These are phyloP conservation scores for Coemansia sp. DNA, from an alignment of 192 early-diverging fungal genomes.

Conservation along the genomic window DNA sequence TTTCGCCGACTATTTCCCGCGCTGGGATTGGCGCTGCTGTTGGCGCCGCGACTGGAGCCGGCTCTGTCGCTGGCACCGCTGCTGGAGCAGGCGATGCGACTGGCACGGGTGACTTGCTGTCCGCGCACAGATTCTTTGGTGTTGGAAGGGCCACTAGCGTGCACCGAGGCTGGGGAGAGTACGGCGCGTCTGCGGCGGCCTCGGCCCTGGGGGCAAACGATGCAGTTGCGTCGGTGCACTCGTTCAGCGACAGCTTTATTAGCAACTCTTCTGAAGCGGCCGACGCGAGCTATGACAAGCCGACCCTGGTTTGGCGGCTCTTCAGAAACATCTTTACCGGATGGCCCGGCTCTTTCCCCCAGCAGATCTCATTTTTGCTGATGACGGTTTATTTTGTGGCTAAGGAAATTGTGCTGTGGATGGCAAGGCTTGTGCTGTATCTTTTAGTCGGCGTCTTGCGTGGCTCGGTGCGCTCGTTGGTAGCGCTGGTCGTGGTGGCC, in stretches of 20 bases:
- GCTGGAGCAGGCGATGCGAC: conserved; percentile 13
- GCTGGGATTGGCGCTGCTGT: background rate
- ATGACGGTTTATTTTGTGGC: conserved; percentile 50
- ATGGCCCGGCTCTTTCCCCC: conserved; percentile 39
- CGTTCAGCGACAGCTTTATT: conserved; percentile 47
- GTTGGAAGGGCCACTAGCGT: conserved; percentile 14
- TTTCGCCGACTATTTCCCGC: conserved; percentile 23
- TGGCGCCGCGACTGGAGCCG: conserved; percentile 5
- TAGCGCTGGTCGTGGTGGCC: conserved; percentile 32
- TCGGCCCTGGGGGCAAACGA: conserved; percentile 11
- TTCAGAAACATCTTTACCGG: conserved; percentile 44
- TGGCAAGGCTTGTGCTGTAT: conserved; percentile 28
- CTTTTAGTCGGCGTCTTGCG: conserved; percentile 31
- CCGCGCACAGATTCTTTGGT: conserved; percentile 33
- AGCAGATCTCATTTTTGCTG: conserved; percentile 44
- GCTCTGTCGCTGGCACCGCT: conserved; percentile 12
- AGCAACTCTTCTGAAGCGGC: conserved; percentile 43
- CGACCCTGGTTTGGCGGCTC: conserved; percentile 39
- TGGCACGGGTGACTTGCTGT: conserved; percentile 31
- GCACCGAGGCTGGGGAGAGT: conserved; percentile 48
- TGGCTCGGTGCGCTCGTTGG: conserved; percentile 29
- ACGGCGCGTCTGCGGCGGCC: conserved; percentile 17
- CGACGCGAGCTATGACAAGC: conserved; percentile 31
- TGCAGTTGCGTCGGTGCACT: conserved; percentile 19
- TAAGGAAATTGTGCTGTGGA: conserved; percentile 34